phyloP scores from a whole-genome alignment of 352 stramenopile species.

The Saprolegnia parasitica region DNA sequence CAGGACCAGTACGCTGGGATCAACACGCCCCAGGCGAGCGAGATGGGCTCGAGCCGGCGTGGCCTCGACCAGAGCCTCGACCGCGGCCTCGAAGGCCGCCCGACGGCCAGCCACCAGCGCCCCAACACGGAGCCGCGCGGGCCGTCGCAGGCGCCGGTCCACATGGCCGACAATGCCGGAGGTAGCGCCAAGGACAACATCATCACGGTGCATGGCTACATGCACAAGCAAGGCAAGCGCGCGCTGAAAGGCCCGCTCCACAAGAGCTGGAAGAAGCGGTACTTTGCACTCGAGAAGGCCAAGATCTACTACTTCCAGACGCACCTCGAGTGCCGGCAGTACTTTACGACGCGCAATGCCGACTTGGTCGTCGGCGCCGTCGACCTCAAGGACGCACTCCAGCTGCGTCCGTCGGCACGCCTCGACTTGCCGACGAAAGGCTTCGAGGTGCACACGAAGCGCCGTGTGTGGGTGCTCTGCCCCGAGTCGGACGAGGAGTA shows the following conservation, averaged over 20 bases:
- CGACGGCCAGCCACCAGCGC: slow-evolving; percentile 1
- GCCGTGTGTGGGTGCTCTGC: slow-evolving; percentile 80
- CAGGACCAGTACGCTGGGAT: slow-evolving; percentile 12
- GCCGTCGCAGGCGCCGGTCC: slow-evolving; percentile 8
- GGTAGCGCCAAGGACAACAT: slow-evolving; percentile 47
- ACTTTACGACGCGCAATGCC: slow-evolving; percentile 78
- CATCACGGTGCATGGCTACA: slow-evolving; percentile 84
- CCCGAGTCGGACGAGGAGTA: slow-evolving; percentile 82
- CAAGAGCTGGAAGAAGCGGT: slow-evolving; percentile 83
- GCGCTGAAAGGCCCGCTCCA: slow-evolving; percentile 82
- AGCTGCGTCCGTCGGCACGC: slow-evolving; percentile 69
- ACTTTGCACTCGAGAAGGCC: slow-evolving; percentile 81
- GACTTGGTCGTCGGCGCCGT: slow-evolving; percentile 76
- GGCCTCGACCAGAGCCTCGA: too few species aligned
- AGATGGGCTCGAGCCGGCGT: neutral
- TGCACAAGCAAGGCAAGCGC: slow-evolving; percentile 87
- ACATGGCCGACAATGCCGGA: slow-evolving; percentile 8
- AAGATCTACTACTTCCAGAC: slow-evolving; percentile 89
- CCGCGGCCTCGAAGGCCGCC: slow-evolving; percentile 12
- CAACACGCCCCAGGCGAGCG: neutral
- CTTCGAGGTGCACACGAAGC: slow-evolving; percentile 75
- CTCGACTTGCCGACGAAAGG: slow-evolving; percentile 77
- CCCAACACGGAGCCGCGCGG: slow-evolving; percentile 1
- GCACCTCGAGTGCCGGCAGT: slow-evolving; percentile 79
- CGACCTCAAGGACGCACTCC: slow-evolving; percentile 81